A percentile compares a stretch with the other conserved stretches of the same genome.
phyloP scores from a whole-genome alignment of 2,329 filamentous ascomycete genomes.

The Juglanconis sp. region DNA sequence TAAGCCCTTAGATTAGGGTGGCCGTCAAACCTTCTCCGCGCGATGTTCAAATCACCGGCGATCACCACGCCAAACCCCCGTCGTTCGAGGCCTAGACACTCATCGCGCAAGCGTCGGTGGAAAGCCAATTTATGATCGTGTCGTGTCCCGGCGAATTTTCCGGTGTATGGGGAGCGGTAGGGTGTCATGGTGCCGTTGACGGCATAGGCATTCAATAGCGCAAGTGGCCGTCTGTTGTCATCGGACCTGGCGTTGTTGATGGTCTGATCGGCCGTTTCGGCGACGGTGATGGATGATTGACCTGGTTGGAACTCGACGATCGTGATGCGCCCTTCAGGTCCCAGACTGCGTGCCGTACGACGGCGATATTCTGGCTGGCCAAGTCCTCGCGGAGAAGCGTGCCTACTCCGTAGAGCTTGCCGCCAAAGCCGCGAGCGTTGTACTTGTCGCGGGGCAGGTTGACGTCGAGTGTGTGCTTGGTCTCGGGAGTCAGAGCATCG shows the following conservation, averaged over 20 bases:
- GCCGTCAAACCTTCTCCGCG: constrained; percentile 33
- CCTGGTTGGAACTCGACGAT: constrained; percentile 34
- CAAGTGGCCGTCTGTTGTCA: constrained; percentile 27
- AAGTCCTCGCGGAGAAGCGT: constrained; percentile 46
- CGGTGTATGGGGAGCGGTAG: constrained; percentile 42
- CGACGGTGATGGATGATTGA: neutral
- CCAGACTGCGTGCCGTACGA: constrained; percentile 42
- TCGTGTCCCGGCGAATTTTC: constrained; percentile 39
- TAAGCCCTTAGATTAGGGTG: constrained; percentile 42
- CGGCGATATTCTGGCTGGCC: constrained; percentile 23
- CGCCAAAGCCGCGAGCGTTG: constrained; percentile 47
- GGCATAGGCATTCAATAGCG: constrained; percentile 51
- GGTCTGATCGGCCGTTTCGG: neutral
- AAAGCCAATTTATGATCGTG: constrained; percentile 50
- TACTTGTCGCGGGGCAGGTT: constrained; percentile 44
- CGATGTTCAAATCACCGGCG: constrained; percentile 52
- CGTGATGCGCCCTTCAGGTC: constrained; percentile 51
- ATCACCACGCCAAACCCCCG: constrained; percentile 43
- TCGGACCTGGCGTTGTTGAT: neutral
- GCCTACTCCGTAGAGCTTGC: constrained; percentile 51
- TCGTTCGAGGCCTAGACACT: constrained; percentile 38
- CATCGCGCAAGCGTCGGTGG: constrained; percentile 41
- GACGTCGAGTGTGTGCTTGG: constrained; percentile 32
- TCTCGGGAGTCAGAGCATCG: constrained; percentile 2
- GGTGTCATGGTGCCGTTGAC: constrained; percentile 48